Evolutionary conservation across 2,329 filamentous ascomycete genomes (phyloP).

Genomic region (Pseudogymnoascus sp.): DNA sequence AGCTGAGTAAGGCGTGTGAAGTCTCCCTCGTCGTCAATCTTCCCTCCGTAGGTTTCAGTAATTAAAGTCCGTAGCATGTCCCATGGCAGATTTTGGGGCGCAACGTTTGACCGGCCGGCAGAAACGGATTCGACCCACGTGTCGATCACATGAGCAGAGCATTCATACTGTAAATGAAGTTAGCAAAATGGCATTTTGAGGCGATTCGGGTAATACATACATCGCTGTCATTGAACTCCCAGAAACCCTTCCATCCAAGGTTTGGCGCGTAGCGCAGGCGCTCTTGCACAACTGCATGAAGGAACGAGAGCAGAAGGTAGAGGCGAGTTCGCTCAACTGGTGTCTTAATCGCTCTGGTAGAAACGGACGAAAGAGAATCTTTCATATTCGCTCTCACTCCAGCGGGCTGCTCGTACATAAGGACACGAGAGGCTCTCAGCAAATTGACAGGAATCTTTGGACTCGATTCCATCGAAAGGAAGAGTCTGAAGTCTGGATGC

Average conservation of each 20-base stretch:
- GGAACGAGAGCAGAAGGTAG: constrained; percentile 84
- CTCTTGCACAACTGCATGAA: constrained; percentile 95
- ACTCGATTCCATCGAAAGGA: constrained; percentile 96
- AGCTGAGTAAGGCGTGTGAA: constrained; percentile 65
- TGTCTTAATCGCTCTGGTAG: constrained; percentile 65
- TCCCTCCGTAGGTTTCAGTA: constrained; percentile 93
- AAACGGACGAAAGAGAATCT: constrained; percentile 81
- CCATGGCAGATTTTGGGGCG: constrained; percentile 91
- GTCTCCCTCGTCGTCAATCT: constrained; percentile 87
- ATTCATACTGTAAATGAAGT: constrained; percentile 66
- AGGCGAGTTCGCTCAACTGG: constrained; percentile 86
- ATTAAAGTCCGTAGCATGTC: constrained; percentile 87
- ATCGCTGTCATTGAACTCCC: constrained; percentile 99
- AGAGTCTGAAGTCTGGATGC: constrained; percentile 84
- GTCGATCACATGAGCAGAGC: constrained; percentile 90
- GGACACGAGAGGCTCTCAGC: constrained; percentile 80
- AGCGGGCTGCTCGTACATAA: constrained; percentile 97
- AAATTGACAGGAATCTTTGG: constrained; percentile 95
- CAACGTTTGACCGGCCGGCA: constrained; percentile 81
- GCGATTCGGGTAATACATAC: constrained; percentile 50
- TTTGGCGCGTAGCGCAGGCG: constrained; percentile 87
- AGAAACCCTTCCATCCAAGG: constrained; percentile 96
- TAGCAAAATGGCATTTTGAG: constrained; percentile 23
- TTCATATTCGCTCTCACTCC: constrained; percentile 98
- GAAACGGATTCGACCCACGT: constrained; percentile 83